Evolutionary conservation across 2,329 filamentous ascomycete genomes (phyloP), one percentile per base, ranked within the genome.

Genomic region (Diaporthe sp.): DNA sequence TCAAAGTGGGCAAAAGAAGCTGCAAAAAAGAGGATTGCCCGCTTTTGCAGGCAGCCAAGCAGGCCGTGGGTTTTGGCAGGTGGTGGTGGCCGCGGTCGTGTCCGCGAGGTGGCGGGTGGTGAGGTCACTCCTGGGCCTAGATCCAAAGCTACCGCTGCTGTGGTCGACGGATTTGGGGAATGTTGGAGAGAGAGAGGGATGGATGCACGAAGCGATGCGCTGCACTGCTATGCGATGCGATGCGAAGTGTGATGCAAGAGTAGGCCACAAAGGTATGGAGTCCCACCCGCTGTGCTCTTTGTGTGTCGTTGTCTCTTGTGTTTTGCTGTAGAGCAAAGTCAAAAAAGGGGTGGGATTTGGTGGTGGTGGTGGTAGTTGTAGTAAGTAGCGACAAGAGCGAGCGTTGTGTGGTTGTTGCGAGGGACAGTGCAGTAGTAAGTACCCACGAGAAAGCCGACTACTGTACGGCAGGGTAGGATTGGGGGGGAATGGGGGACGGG

Each of bases 171-270:
- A 72, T 61, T 72, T 72, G 55, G 69, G 42, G 69, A 64, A 72
- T 42, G 30, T 72, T 72, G 69, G 69, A 72, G 69, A 64, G 69
- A 55, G n/a, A n/a, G n/a, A 68, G 47, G 42, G 69, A 42, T 72
- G 42, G 69, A 38, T 61, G 57, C 69, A 64, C 64, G 64, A 52
- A 54, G 47, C 30, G 45, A 2, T 40, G n/a, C 47, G 47, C 22
- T 54, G 33, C 47, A n/a, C 45, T 68, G 64, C 64, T 12, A 13
- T 68, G 45, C 45, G 47, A 68, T 68, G 64, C 47, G 64, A 60
- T 40, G 58, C 28, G n/a, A 38, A 42, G 69, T 42, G 47, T 25
- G 57, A 50, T 54, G 69, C 33, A 61, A 33, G 50, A 64, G 58
- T 42, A 61, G 25, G 55, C 54, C 30, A 72, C 45, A 40, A 40